Percentiles rank a stretch among this genome's conserved stretches.
These are phyloP conservation scores for Sclerotiophoma versabilis DNA, from an alignment of 2,329 filamentous ascomycete genomes.

Conservation along the genomic window DNA sequence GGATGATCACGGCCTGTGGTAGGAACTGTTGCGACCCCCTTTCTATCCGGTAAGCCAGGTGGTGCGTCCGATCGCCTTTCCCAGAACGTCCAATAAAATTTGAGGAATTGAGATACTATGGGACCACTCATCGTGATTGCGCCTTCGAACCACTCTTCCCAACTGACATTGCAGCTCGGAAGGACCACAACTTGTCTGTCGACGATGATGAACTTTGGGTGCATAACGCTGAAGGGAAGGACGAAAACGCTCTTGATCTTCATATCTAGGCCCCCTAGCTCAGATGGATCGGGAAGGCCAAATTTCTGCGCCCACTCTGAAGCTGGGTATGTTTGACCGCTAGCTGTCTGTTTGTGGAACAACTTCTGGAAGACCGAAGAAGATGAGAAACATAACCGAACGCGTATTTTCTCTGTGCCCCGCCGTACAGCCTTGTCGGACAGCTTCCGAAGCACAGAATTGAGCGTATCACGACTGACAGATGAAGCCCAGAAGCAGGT, in stretches of 20 bases:
- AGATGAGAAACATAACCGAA: conserved; percentile 80
- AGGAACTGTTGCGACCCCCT: too few species aligned
- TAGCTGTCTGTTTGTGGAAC: conserved; percentile 69
- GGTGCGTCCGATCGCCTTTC: conserved; percentile 41
- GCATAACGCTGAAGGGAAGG: conserved; percentile 83
- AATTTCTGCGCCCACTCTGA: conserved; percentile 66
- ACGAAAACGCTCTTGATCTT: conserved; percentile 80
- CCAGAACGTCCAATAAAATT: conserved; percentile 77
- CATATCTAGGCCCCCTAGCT: conserved; percentile 69
- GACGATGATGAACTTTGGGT: conserved; percentile 81
- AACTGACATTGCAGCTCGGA: conserved; percentile 84
- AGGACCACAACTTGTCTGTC: conserved; percentile 72
- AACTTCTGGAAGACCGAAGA: conserved; percentile 76
- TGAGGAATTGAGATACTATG: conserved; percentile 66
- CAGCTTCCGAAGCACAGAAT: conserved; percentile 64
- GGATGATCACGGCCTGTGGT: background rate
- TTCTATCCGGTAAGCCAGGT: background rate
- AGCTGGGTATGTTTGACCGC: conserved; percentile 68
- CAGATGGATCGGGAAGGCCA: conserved; percentile 66
- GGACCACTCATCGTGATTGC: conserved; percentile 71
- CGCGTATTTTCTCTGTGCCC: conserved; percentile 57
- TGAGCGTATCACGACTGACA: conserved; percentile 64
- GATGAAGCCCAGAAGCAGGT: conserved; percentile 85
- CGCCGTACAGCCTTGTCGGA: conserved; percentile 56
- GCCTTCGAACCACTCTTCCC: conserved; percentile 87